These are phyloP conservation scores for Diplodia sapinea DNA, from an alignment of 2,329 filamentous ascomycete species.

Conservation along the genomic window DNA sequence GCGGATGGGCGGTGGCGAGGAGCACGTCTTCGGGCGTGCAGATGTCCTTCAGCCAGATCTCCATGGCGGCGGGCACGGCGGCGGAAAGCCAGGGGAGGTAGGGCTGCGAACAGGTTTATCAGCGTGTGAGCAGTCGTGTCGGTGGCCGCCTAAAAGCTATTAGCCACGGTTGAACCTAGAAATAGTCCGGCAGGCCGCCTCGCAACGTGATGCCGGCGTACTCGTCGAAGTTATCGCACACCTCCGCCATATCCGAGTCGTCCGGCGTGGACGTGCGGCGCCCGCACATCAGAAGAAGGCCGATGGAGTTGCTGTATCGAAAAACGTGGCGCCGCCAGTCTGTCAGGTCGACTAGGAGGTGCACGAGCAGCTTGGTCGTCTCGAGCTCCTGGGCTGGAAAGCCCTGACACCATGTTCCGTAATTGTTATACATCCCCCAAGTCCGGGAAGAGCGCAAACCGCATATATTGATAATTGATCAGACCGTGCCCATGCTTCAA, in stretches of 20 bases:
- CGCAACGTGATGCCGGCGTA: background rate
- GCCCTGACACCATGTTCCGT: too few relatives aligned
- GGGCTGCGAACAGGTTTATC: slow-evolving; percentile 44
- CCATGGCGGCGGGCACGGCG: too few relatives aligned
- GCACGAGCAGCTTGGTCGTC: too few relatives aligned
- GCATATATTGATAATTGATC: too few relatives aligned
- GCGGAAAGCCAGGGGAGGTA: too few relatives aligned
- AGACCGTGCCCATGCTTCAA: too few relatives aligned
- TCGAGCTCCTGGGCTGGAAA: too few relatives aligned
- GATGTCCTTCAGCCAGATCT: slow-evolving; percentile 30
- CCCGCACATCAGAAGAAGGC: background rate
- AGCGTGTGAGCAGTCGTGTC: slow-evolving; percentile 37
- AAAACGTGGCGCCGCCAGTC: background rate
- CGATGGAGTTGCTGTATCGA: background rate
- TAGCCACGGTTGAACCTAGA: too few relatives aligned
- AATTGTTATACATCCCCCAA: too few relatives aligned
- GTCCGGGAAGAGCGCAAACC: too few relatives aligned
- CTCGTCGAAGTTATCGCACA: background rate
- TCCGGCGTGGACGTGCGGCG: background rate
- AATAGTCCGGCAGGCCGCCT: slow-evolving; percentile 50
- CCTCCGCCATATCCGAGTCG: background rate
- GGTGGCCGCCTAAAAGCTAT: background rate
- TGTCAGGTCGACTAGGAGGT: too few relatives aligned
- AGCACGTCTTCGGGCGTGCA: slow-evolving; percentile 50
- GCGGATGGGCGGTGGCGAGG: slow-evolving; percentile 50